phyloP scores from a whole-genome alignment of 192 early-diverging fungal genomes.

The Entomortierella beljakovae region DNA sequence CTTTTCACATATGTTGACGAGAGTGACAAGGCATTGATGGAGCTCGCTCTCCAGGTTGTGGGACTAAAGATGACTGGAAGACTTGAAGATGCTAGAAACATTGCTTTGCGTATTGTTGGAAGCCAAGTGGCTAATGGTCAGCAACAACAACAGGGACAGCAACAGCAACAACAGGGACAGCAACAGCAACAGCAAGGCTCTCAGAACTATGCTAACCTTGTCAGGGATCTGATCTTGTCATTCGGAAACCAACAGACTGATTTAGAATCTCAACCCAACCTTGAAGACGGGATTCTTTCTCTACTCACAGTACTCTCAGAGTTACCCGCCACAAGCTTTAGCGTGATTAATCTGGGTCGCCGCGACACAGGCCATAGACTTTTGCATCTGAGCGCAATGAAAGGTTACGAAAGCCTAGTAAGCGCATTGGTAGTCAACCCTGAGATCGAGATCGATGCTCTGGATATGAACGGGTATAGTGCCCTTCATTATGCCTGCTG shows the following conservation, averaged over 20 bases:
- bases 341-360: constrained; percentile 35
- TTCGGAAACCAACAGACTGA: constrained; percentile 58
- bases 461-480: constrained; percentile 75
- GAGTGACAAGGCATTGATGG: constrained; percentile 90
- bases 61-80: constrained; percentile 88
- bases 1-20: constrained; percentile 68
- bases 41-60: constrained; percentile 89
- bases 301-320: constrained; percentile 41
- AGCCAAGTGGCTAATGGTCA: constrained; percentile 42
- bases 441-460: constrained; percentile 59
- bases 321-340: constrained; percentile 18
- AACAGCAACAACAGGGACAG: constrained; percentile 17
- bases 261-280: constrained; percentile 52
- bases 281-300: constrained; percentile 52
- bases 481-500: constrained; percentile 78
- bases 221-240: constrained; percentile 48
- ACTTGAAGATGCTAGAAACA: constrained; percentile 78
- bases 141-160: constrained; percentile 28
- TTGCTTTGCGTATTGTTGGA: constrained; percentile 78
- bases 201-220: constrained; percentile 20
- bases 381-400: constrained; percentile 72
- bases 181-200: constrained; percentile 45
- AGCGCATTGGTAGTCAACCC: constrained; percentile 52
- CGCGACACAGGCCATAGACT: constrained; percentile 65
- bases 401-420: constrained; percentile 65